Evolutionary conservation across 2,329 filamentous ascomycete genomes (phyloP).

Genomic region (Ceratocystis cacaofunesta): DNA sequence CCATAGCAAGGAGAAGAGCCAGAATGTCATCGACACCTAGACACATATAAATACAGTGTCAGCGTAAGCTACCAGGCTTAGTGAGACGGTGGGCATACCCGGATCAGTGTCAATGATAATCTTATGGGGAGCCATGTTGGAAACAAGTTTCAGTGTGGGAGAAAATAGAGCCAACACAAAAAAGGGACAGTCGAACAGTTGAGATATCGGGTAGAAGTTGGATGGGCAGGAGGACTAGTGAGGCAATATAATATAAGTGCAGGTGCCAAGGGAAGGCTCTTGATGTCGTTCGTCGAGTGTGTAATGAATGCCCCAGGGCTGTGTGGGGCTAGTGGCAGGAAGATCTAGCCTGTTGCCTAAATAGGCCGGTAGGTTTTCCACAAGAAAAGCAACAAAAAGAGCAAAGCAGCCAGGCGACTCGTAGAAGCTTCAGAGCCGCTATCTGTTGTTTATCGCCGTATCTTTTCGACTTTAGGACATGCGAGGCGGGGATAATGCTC

Average conservation of each 20-base stretch:
- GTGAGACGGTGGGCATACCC: constrained; percentile 32
- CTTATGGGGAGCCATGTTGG: constrained; percentile 49
- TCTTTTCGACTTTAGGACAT: not conserved
- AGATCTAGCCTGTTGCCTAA: not conserved
- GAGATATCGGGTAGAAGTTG: not conserved
- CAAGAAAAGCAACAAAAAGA: not conserved
- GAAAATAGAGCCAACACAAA: not conserved
- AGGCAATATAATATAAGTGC: not conserved
- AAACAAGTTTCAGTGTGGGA: not conserved
- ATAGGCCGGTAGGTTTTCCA: not conserved
- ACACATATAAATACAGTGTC: not conserved
- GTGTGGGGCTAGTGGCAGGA: not conserved
- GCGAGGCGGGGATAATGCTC: not conserved
- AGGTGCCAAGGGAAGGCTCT: not conserved
- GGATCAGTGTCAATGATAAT: constrained; percentile 97
- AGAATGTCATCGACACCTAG: constrained; percentile 79
- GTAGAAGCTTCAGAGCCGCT: not conserved
- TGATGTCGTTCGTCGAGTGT: not conserved
- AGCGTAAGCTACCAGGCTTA: not conserved
- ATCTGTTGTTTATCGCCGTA: not conserved
- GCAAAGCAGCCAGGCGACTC: not conserved
- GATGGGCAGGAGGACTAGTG: not conserved
- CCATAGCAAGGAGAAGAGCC: constrained; percentile 73
- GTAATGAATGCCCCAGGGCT: not conserved
- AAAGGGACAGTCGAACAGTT: not conserved